phyloP scores from a whole-genome alignment of 2,329 filamentous ascomycete species.

The Ophiostoma sp. region DNA sequence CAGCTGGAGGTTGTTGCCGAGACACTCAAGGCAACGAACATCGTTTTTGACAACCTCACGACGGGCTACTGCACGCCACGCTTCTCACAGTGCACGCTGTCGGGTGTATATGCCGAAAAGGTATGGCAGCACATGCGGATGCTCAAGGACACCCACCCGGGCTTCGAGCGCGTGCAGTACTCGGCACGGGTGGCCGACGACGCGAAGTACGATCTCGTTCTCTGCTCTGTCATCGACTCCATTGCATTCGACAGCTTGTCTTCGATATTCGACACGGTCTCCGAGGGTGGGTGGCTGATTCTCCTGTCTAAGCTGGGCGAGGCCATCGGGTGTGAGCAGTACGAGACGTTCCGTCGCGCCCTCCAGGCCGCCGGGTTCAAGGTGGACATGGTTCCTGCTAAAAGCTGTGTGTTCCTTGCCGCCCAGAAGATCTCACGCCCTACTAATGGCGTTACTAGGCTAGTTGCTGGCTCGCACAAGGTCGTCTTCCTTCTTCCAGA shows the following conservation, averaged over 20 bases:
- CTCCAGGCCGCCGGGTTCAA: constrained; percentile 15
- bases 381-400: neutral
- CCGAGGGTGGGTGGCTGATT: constrained; percentile 20
- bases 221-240: constrained; percentile 11
- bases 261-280: neutral
- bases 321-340: neutral
- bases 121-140: constrained; percentile 16
- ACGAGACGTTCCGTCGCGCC: neutral
- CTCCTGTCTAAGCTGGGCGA: constrained; percentile 15
- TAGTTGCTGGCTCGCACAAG: neutral
- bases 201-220: constrained; percentile 5
- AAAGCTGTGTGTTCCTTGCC: constrained; percentile 8
- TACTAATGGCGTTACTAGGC: neutral
- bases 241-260: neutral
- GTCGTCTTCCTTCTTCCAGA: constrained; percentile 20
- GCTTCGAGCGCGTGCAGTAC: constrained; percentile 19
- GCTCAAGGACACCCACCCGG: neutral
- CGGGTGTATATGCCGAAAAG: constrained; percentile 21
- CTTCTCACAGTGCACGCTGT: constrained; percentile 35
- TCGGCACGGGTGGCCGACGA: neutral
- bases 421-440: constrained; percentile 15
- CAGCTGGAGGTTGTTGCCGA: constrained; percentile 27
- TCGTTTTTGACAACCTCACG: constrained; percentile 31
- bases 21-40: constrained; percentile 22
- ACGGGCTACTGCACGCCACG: constrained; percentile 30